phyloP scores from a whole-genome alignment of 2,329 filamentous ascomycete species.

The Saccharata proteae region DNA sequence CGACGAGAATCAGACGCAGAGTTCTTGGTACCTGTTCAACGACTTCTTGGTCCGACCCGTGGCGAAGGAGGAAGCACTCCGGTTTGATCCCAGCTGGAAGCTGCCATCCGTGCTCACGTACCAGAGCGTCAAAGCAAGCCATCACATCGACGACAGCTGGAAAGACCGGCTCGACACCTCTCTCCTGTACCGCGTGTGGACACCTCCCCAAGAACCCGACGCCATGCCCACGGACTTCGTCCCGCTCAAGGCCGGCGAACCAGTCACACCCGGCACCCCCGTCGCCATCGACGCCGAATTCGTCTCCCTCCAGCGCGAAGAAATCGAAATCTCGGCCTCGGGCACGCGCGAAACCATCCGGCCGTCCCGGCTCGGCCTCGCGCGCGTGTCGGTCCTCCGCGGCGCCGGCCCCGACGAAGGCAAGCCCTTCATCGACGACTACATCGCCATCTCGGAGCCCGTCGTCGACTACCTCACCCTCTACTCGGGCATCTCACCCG shows the following conservation, averaged over 20 bases:
- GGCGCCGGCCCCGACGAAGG: slow-evolving; percentile 69
- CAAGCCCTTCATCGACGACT: slow-evolving; percentile 89
- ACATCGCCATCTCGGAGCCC: slow-evolving; percentile 80
- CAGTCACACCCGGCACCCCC: slow-evolving; percentile 58
- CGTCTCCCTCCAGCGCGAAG: slow-evolving; percentile 80
- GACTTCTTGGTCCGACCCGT: slow-evolving; percentile 85
- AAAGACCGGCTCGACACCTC: slow-evolving; percentile 73
- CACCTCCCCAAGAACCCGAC: slow-evolving; percentile 29
- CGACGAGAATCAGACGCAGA: slow-evolving; percentile 42
- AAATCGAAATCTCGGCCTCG: slow-evolving; percentile 93
- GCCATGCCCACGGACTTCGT: slow-evolving; percentile 50
- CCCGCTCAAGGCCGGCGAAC: slow-evolving; percentile 49
- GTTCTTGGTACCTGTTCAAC: slow-evolving; percentile 92
- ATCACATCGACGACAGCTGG: slow-evolving; percentile 77
- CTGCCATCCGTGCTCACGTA: slow-evolving; percentile 77
- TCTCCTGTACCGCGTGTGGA: slow-evolving; percentile 64
- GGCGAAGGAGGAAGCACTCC: slow-evolving; percentile 68
- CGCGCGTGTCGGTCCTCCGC: slow-evolving; percentile 82
- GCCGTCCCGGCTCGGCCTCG: slow-evolving; percentile 79
- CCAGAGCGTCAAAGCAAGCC: slow-evolving; percentile 69
- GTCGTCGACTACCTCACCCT: slow-evolving; percentile 93
- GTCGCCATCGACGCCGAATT: slow-evolving; percentile 95
- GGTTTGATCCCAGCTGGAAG: slow-evolving; percentile 89
- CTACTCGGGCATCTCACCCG: slow-evolving; percentile 80
- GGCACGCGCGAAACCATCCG: slow-evolving; percentile 85